Conservation (phyloP, 2,329 filamentous ascomycete species). For the Clarireedia hainanense region DNA sequence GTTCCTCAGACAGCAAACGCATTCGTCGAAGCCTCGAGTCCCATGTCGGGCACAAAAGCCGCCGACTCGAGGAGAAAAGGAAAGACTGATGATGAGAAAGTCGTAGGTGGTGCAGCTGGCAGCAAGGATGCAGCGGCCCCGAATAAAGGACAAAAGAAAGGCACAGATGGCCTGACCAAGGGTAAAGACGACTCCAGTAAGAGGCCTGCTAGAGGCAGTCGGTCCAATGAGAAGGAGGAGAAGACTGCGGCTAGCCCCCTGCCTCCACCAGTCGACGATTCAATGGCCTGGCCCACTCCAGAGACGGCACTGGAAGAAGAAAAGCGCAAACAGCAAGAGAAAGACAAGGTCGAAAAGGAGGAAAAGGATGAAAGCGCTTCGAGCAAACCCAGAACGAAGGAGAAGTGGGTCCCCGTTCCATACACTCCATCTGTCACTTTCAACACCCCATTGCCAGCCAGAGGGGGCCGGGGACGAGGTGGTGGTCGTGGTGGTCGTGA, state of each 20-base stretch:
- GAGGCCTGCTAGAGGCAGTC: conserved; percentile 25
- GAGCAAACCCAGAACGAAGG: conserved; percentile 57
- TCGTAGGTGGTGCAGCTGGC: conserved; percentile 21
- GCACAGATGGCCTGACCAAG: conserved; percentile 28
- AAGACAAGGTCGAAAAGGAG: conserved; percentile 58
- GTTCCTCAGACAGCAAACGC: conserved; percentile 11
- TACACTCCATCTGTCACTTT: conserved; percentile 82
- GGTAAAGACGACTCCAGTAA: conserved; percentile 27
- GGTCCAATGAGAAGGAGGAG: conserved; percentile 26
- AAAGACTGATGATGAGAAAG: conserved; percentile 34
- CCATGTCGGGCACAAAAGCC: conserved; percentile 23
- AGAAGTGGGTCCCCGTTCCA: conserved; percentile 77
- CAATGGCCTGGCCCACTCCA: conserved; percentile 82
- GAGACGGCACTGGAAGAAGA: conserved; percentile 70
- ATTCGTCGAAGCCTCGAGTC: conserved; percentile 8
- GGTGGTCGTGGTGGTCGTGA: conserved; percentile 34
- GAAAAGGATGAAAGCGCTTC: conserved; percentile 48
- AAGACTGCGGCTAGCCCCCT: conserved; percentile 29
- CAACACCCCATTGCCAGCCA: conserved; percentile 69
- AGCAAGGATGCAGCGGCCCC: conserved; percentile 32
- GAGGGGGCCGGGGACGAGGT: conserved; percentile 44
- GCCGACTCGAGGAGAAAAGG: conserved; percentile 34
- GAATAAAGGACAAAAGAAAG: conserved; percentile 33
- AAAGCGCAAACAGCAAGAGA: conserved; percentile 63
- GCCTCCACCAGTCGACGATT: conserved; percentile 65